Evolutionary conservation across 371 early-diverging fungal genomes (phyloP).

Genomic region (Gilbertella persicaria): DNA sequence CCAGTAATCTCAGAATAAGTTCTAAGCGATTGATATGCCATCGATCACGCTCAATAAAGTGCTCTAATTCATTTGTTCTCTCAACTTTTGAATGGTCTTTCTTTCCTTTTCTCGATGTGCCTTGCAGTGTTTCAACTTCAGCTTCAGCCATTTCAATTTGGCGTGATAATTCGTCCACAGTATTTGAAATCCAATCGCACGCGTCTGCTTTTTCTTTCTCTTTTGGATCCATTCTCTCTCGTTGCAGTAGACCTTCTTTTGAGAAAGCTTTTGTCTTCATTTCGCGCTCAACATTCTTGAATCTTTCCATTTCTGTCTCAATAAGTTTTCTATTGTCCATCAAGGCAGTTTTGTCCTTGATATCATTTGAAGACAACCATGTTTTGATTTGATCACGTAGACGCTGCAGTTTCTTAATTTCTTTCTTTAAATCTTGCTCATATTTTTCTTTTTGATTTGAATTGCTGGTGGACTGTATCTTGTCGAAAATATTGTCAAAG

Average conservation of each 20-base stretch:
- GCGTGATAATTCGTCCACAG: constrained; percentile 79
- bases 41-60: constrained; percentile 85
- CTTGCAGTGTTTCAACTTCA: constrained; percentile 81
- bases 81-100: constrained; percentile 82
- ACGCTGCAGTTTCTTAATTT: constrained; percentile 97
- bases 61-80: constrained; percentile 68
- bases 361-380: constrained; percentile 89
- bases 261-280: constrained; percentile 98
- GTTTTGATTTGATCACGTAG: constrained; percentile 96
- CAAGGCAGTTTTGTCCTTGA: constrained; percentile 94
- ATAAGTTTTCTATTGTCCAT: constrained; percentile 90
- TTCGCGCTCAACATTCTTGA: constrained; percentile 96
- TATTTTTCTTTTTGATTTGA: constrained; percentile 93
- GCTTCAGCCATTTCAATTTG: constrained; percentile 92
- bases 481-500: constrained; percentile 90
- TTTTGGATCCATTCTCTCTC: constrained; percentile 88
- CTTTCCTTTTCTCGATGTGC: constrained; percentile 74
- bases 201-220: constrained; percentile 88
- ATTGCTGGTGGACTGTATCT: constrained; percentile 81
- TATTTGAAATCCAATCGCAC: constrained; percentile 82
- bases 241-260: constrained; percentile 89
- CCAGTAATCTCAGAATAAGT: constrained; percentile 85
- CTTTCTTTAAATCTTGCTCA: constrained; percentile 95
- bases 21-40: constrained; percentile 90
- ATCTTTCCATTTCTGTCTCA: constrained; percentile 97